Evolutionary conservation across 1,284 basidiomycete genomes (phyloP), one percentile per base, ranked within the genome.

Genomic region (Rhodotorula sp.): DNA sequence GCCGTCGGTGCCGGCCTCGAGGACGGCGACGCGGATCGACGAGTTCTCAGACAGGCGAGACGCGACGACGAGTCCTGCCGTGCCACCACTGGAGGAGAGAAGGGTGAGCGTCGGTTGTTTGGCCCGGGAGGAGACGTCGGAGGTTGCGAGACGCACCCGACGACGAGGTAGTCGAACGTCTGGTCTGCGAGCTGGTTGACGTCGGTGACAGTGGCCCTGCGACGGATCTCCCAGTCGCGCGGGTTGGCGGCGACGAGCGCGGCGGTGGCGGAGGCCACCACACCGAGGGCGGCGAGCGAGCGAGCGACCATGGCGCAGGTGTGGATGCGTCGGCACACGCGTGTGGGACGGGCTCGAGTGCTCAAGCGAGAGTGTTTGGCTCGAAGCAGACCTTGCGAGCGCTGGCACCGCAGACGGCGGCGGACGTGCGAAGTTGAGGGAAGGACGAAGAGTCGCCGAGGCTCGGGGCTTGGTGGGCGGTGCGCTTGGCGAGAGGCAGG

Each of bases 41-140:
- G 83, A 84, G 80, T 82, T 90, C 72, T 90, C 90, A 0, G 88
- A 86, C n/a, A 93, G 84, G 42, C 90, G 86, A 21, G 86, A 82
- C 1, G 90, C 91, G 44, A 92, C 80, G 12, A 88, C 88, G 34
- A 92, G 85, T 45, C 91, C 91, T 8, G 89, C 89, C 8, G 88
- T 85, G 55, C 90, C 90, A 48, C 90, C 90, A 53, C 73, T 74
- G 64, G 45, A 13, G 4, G 16, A 4, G 27, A 23, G 25, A 9
- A 13, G 69, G 23, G 10, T 21, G 9, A 14, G 42, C 4, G 23
- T 44, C 49, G n/a, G 34, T 21, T 48, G 42, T 17, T 14, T 59
- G 14, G 23, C 13, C 44, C 34, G 7, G 27, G 45, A 10, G 25
- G 27, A 34, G 49, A 23, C 16, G 25, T 19, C 48, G n/a, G 61